phyloP scores from a whole-genome alignment of 108 stramenopile genomes.

The Discostella stelligeroides region DNA sequence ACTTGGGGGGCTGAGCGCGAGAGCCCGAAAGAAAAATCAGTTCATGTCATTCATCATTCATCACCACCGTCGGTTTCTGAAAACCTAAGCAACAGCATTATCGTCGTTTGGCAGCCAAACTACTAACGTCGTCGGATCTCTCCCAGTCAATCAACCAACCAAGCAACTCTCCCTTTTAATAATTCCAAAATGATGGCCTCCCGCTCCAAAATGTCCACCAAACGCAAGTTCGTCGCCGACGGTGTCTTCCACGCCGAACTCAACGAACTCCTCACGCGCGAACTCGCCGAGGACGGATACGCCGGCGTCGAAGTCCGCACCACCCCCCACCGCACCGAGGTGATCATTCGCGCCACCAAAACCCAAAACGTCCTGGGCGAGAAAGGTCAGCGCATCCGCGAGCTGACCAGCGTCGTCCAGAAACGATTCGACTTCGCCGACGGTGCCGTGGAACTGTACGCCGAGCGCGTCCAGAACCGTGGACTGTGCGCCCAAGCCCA shows the following conservation, averaged over 20 bases:
- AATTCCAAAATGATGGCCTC: conserved; percentile 48
- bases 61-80: too few species aligned
- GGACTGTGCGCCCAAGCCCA: conserved; percentile 99
- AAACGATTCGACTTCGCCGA: conserved; percentile 99
- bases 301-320: conserved; percentile 99
- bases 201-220: conserved; percentile 90
- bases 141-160: not conserved
- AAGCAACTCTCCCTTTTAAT: not conserved
- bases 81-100: too few species aligned
- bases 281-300: conserved; percentile 98
- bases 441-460: conserved; percentile 98
- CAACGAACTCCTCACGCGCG: conserved; percentile 97
- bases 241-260: conserved; percentile 99
- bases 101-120: too few species aligned
- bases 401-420: conserved; percentile 98
- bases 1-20: too few species aligned
- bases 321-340: conserved; percentile 98
- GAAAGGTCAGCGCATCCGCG: conserved; percentile 99
- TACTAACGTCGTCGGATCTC: too few species aligned
- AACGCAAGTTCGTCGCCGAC: conserved; percentile 99
- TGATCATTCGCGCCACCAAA: conserved; percentile 99
- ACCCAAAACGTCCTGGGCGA: conserved; percentile 99
- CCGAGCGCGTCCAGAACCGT: conserved; percentile 98
- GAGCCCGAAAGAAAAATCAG: too few species aligned
- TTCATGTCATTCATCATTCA: too few species aligned